These are phyloP conservation scores for Flaveria linearis DNA, from an alignment of 129 eudicot genomes.

Conservation along the genomic window DNA sequence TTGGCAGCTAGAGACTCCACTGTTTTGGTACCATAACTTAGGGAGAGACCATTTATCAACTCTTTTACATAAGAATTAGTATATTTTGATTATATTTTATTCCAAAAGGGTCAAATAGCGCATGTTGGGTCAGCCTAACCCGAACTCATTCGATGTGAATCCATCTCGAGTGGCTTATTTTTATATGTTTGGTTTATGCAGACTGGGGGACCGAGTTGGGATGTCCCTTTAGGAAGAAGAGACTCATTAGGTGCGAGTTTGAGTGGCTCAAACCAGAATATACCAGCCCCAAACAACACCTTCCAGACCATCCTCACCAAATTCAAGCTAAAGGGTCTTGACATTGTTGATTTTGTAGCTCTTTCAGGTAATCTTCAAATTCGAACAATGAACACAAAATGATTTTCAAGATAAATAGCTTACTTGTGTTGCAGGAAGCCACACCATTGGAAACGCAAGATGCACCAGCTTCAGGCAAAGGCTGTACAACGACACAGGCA, in stretches of 20 bases:
- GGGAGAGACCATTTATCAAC: neutral
- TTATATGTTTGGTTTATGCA: slow-evolving; percentile 30
- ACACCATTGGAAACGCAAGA: slow-evolving; percentile 80
- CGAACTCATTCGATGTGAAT: neutral
- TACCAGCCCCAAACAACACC: slow-evolving; percentile 96
- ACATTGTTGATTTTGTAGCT: slow-evolving; percentile 78
- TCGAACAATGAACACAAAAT: neutral
- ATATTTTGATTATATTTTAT: neutral
- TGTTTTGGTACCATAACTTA: slow-evolving; percentile 51
- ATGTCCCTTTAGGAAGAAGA: slow-evolving; percentile 90
- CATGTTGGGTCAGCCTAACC: neutral
- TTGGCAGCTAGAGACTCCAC: slow-evolving; percentile 85
- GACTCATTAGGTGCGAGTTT: slow-evolving; percentile 78
- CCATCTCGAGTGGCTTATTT: neutral
- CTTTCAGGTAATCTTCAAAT: slow-evolving; percentile 58
- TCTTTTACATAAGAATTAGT: neutral
- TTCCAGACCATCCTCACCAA: slow-evolving; percentile 89
- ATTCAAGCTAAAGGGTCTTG: slow-evolving; percentile 74
- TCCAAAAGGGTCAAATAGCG: neutral
- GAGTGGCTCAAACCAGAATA: slow-evolving; percentile 85
- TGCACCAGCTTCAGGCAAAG: slow-evolving; percentile 91
- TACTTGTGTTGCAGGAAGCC: slow-evolving; percentile 63
- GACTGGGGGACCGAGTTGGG: slow-evolving; percentile 97
- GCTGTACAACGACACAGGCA: slow-evolving; percentile 81
- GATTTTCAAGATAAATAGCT: neutral